phyloP scores from a whole-genome alignment of 768 basidiomycete species.

The Termitomyces sp. region DNA sequence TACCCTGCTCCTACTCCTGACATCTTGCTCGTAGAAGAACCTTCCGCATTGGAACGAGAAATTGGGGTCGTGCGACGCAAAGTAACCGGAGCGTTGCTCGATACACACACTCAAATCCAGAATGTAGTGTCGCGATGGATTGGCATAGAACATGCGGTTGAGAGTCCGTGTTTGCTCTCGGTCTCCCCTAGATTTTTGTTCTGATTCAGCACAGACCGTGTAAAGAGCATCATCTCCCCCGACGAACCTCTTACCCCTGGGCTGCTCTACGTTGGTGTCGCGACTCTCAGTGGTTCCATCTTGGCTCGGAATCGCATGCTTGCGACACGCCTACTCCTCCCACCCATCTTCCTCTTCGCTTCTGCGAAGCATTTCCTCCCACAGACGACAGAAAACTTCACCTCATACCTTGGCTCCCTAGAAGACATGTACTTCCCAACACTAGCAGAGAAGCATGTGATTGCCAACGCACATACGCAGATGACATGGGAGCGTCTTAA shows the following conservation, averaged over 20 bases:
- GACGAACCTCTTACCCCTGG: conserved; percentile 85
- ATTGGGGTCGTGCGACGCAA: conserved; percentile 67
- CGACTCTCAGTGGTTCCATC: conserved; percentile 84
- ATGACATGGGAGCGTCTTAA: conserved; percentile 57
- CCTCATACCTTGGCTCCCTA: conserved; percentile 55
- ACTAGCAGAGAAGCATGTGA: conserved; percentile 61
- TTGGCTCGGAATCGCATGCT: conserved; percentile 73
- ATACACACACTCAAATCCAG: conserved; percentile 64
- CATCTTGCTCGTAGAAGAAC: conserved; percentile 67
- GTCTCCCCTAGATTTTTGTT: neutral
- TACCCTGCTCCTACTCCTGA: conserved; percentile 62
- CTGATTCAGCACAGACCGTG: conserved; percentile 45
- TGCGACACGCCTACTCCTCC: conserved; percentile 64
- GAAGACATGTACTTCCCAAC: conserved; percentile 69
- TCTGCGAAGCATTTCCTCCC: conserved; percentile 86
- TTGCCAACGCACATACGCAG: conserved; percentile 51
- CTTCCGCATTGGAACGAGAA: conserved; percentile 69
- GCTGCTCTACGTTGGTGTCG: conserved; percentile 85
- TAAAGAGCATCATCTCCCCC: conserved; percentile 77
- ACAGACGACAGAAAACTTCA: conserved; percentile 66
- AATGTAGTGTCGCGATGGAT: conserved; percentile 79
- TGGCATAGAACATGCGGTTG: conserved; percentile 75
- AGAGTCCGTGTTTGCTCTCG: conserved; percentile 52
- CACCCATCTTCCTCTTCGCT: conserved; percentile 64
- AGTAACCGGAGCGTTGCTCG: conserved; percentile 46